These are phyloP conservation scores for Neoarthrinium moseri DNA, from an alignment of 2,329 filamentous ascomycete species.

Conservation along the genomic window DNA sequence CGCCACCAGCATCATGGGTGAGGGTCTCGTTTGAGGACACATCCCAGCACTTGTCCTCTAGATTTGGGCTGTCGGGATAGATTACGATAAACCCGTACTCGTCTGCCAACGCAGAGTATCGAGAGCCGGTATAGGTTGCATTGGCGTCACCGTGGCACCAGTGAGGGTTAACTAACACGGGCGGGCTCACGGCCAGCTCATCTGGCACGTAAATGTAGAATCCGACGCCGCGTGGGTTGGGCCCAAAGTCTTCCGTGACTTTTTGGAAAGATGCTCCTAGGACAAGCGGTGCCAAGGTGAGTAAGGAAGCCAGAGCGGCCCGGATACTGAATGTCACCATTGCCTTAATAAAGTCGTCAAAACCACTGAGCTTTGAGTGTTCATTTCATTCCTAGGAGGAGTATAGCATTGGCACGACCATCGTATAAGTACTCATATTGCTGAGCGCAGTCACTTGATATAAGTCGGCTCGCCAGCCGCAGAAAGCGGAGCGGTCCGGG, in stretches of 20 bases:
- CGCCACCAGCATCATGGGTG: slow-evolving; percentile 48
- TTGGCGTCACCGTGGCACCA: slow-evolving; percentile 56
- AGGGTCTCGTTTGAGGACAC: slow-evolving; percentile 41
- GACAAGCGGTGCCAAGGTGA: neutral
- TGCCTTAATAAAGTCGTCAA: too few relatives aligned
- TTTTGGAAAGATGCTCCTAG: slow-evolving; percentile 24
- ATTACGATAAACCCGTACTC: slow-evolving; percentile 51
- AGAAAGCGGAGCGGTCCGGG: neutral
- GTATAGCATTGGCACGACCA: too few relatives aligned
- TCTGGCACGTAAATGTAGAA: slow-evolving; percentile 54
- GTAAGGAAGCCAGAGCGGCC: neutral
- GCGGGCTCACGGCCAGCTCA: slow-evolving; percentile 39
- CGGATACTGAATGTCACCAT: neutral
- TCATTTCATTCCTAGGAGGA: too few relatives aligned
- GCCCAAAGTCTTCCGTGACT: slow-evolving; percentile 31
- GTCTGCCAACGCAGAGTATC: slow-evolving; percentile 53
- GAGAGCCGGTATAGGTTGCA: slow-evolving; percentile 46
- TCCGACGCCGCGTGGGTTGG: slow-evolving; percentile 48
- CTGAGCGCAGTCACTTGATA: neutral
- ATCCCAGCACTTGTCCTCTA: slow-evolving; percentile 16
- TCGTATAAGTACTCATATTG: neutral
- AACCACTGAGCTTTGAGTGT: too few relatives aligned
- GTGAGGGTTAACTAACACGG: slow-evolving; percentile 55
- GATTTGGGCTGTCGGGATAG: slow-evolving; percentile 29
- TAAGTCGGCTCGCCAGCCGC: neutral